Evolutionary conservation across 305 asterid genomes (phyloP).

Genomic region (Fraxinus floribunda): DNA sequence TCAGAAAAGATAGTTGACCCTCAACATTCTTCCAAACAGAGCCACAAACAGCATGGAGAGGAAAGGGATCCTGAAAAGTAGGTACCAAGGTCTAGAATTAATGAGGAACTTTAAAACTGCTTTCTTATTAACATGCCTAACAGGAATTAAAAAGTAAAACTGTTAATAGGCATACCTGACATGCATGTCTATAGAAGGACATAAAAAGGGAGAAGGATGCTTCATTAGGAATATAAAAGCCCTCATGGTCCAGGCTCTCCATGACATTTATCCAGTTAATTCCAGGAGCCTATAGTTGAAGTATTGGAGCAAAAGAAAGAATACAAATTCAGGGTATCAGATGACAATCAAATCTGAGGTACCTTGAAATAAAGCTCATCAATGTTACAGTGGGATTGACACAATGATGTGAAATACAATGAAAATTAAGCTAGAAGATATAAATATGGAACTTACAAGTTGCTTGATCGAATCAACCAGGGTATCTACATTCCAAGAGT

Average conservation of each 20-base stretch:
- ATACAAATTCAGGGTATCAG: background rate
- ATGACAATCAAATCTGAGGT: background rate
- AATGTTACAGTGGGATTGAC: background rate
- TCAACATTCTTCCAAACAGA: slow-evolving; percentile 91
- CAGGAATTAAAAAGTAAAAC: slow-evolving; percentile 4
- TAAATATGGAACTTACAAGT: slow-evolving; percentile 55
- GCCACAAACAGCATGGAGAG: slow-evolving; percentile 88
- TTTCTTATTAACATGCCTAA: background rate
- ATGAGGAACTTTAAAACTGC: background rate
- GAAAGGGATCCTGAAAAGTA: slow-evolving; percentile 74
- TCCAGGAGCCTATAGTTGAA: slow-evolving; percentile 64
- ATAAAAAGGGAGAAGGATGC: slow-evolving; percentile 82
- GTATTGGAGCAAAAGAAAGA: background rate
- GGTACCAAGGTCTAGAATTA: background rate
- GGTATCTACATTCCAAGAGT: slow-evolving; percentile 74
- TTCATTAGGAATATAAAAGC: slow-evolving; percentile 70
- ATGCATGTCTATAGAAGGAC: slow-evolving; percentile 69
- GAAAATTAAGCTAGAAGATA: slow-evolving; percentile 8
- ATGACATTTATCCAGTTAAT: slow-evolving; percentile 71
- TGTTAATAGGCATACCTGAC: slow-evolving; percentile 57
- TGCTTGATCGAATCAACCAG: slow-evolving; percentile 84
- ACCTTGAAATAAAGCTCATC: background rate
- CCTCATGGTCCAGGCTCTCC: slow-evolving; percentile 91
- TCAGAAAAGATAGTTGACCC: slow-evolving; percentile 92
- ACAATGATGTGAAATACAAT: background rate